Evolutionary conservation across 2,329 filamentous ascomycete genomes (phyloP), one percentile per base, ranked within the genome.

Genomic region (Pestalotiopsis sp.): DNA sequence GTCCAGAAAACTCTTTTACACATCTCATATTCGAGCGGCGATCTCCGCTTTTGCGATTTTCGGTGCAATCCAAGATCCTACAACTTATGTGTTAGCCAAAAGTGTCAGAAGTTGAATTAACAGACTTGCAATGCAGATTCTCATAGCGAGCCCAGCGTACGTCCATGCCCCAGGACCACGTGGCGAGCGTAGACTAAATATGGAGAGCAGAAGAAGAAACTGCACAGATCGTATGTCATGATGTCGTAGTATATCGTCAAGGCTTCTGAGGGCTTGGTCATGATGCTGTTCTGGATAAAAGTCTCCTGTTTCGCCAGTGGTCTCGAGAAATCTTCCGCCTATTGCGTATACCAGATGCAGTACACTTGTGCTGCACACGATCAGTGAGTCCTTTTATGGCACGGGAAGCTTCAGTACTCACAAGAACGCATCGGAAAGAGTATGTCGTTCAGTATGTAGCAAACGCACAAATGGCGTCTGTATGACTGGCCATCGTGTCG

Each of bases 321-420:
- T 75, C 61, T 77, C 73, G 3, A 78, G 69, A 67, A 78, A 78
- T 12, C 76, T 73, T 6, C 74, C 75, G 9, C 73, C 75, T 38
- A 73, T 76, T 17, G 77, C 76, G 66, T 78, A 78, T 9, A 78
- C 71, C 2, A 78, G 69, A 60, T 78, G 76, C n/a, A 78, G 61
- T 14, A 72, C 61, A 14, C 70, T 71, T 23, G 64, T 72, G 58
- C 70, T 68, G 45, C 23, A 38, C 23, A 60, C 4, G 4, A 27
- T 64, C 9, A 69, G 41, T 13, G 5, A 57, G 14, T 9, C 41
- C 13, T 23, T 13, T 17, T 56, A 31, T 36, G 52, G 11, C n/a
- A 5, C 12, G 1, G 12, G 13, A 9, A 13, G 4, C 14, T 45
- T 9, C 17, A 27, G 11, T n/a, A 68, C 69, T 66, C 39, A 71